A percentile compares a stretch with the other conserved stretches of the same genome.
Conservation (phyloP, 768 basidiomycete species). For the Leucosporidium scottii region DNA sequence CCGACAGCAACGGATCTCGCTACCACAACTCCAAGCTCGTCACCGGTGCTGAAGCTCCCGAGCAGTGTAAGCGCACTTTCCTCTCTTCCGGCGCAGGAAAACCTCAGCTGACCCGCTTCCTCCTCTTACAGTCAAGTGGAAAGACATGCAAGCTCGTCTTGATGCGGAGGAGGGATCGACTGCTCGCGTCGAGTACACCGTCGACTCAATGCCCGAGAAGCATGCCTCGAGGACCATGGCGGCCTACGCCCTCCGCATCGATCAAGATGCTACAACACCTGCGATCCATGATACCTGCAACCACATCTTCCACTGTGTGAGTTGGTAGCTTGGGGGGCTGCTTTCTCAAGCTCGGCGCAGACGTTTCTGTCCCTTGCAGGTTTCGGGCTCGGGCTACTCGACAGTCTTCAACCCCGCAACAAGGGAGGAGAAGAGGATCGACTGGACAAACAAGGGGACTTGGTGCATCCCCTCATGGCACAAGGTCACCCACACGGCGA, state of each 20-base stretch:
- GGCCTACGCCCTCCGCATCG: constrained; percentile 8
- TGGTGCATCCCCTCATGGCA: constrained; percentile 15
- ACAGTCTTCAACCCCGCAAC: not conserved
- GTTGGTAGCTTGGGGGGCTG: too few species aligned
- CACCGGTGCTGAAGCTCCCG: not conserved
- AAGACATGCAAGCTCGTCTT: constrained; percentile 16
- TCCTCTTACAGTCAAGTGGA: constrained; percentile 9
- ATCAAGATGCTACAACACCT: not conserved
- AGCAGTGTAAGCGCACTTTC: not conserved
- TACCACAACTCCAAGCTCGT: constrained; percentile 12
- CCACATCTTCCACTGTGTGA: constrained; percentile 20
- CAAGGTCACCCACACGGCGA: constrained; percentile 10
- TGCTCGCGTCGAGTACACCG: constrained; percentile 15
- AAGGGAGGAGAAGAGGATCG: not conserved
- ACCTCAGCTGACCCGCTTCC: not conserved
- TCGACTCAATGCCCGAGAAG: constrained; percentile 12
- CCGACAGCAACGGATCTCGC: constrained; percentile 7
- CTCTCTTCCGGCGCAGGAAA: not conserved
- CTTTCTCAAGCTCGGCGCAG: not conserved
- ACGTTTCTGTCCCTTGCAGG: not conserved
- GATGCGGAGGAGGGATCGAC: not conserved
- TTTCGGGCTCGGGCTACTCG: constrained; percentile 14
- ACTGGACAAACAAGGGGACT: constrained; percentile 13
- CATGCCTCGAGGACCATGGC: constrained; percentile 19
- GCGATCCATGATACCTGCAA: constrained; percentile 13